Percentiles rank a stretch among this genome's conserved stretches.
Conservation (phyloP, 352 stramenopile genomes). For the Phytopythium oedochilum region DNA sequence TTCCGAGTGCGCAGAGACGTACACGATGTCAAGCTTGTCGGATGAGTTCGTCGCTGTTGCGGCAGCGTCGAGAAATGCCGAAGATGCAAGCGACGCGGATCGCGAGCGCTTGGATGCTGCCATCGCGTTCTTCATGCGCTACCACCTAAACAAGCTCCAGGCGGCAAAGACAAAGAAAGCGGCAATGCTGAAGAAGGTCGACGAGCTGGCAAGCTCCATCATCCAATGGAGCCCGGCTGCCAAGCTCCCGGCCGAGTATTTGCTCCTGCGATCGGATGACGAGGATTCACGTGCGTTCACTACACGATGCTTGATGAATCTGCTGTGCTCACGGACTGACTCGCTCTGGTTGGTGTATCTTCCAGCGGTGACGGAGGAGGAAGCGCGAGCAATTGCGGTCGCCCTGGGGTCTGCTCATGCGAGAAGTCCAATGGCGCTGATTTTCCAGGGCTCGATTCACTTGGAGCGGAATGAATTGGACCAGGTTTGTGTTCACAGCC, state of each 20-base stretch:
- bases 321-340: not conserved
- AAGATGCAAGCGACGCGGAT: constrained; percentile 13
- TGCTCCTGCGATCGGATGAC: constrained; percentile 75
- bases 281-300: constrained; percentile 53
- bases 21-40: constrained; percentile 31
- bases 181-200: constrained; percentile 31
- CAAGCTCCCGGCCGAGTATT: constrained; percentile 57
- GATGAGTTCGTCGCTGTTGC: constrained; percentile 47
- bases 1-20: constrained; percentile 30
- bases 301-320: not conserved
- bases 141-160: constrained; percentile 59
- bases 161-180: constrained; percentile 30
- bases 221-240: constrained; percentile 52
- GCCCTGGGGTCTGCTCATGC: constrained; percentile 19
- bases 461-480: constrained; percentile 20
- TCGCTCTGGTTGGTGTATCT: not conserved
- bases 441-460: constrained; percentile 31
- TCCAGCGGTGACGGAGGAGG: constrained; percentile 29
- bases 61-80: constrained; percentile 10
- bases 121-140: constrained; percentile 66
- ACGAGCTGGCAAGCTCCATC: constrained; percentile 40
- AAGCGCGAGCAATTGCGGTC: constrained; percentile 22
- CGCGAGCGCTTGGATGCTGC: constrained; percentile 34
- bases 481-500: constrained; percentile 10
- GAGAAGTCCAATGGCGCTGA: constrained; percentile 46